Evolutionary conservation across 148 eudicot genomes (phyloP), one percentile per base, ranked within the genome.

Genomic region (Spergularia marina): DNA sequence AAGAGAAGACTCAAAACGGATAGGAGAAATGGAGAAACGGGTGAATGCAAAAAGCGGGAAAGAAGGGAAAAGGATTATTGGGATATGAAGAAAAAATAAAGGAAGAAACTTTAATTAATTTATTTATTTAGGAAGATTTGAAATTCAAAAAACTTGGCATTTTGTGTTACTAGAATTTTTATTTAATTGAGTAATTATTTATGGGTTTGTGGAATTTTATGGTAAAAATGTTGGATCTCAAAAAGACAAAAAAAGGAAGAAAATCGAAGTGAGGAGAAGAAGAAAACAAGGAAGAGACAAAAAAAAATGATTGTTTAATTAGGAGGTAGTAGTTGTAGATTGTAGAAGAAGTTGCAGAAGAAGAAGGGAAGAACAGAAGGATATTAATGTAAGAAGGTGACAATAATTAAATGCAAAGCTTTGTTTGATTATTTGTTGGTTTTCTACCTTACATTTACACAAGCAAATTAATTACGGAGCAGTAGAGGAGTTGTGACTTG

Each of bases 271-370:
- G 77, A 52, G 34, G 12, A 63, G 17, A 12, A 53, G 57, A 55
- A 56, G 10, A 72, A 34, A 12, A 52, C 11, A 70, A 70, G 36
- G 6, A 30, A 12, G 34, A 16, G 2, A 30, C 3, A 30, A 74
- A 59, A 4, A 53, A 58, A 63, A 30, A 62, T 39, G n/a, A 55
- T 76, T 71, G 14, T 17, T 41, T 53, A 0, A 30, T 71, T 72
- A 11, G 23, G 25, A 23, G 25, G 25, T 23, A 23, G 25, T 23
- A 23, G 25, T 23, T 23, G 25, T 66, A 30, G 36, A 30, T 30
- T 30, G 36, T 64, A 36, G 65, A 44, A 65, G 56, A 76, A 71
- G 79, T 64, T 75, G 78, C 60, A 63, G 83, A 55, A 75, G 76
- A 71, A 71, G 79, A 71, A 77, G 80, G 53, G 49, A 70, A 23